Evolutionary conservation across 495 filamentous ascomycete genomes (phyloP).

Genomic region (Aspergillus wentii): DNA sequence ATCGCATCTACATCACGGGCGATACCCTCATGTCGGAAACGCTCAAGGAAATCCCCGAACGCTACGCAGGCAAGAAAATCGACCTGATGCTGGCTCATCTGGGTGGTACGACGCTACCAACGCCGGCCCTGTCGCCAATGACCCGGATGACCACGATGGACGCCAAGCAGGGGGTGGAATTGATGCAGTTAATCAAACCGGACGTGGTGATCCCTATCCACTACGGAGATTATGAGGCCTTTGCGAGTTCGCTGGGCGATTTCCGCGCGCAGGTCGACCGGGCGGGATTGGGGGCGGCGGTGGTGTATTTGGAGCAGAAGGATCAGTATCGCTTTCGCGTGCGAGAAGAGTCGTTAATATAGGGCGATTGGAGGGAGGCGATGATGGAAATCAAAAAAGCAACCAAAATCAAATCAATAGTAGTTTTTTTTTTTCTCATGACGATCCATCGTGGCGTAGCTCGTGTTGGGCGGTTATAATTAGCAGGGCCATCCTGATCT

Average conservation of each 20-base stretch:
- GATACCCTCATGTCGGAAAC: constrained; percentile 66
- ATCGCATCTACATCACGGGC: constrained; percentile 68
- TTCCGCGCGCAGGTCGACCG: constrained; percentile 52
- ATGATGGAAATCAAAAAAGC: no score
- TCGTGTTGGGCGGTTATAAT: no score
- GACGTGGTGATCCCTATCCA: constrained; percentile 67
- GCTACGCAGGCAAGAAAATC: constrained; percentile 44
- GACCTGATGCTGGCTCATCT: constrained; percentile 67
- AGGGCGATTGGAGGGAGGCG: no score
- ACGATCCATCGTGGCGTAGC: no score
- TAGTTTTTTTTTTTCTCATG: no score
- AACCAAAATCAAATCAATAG: no score
- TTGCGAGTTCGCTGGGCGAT: constrained; percentile 54
- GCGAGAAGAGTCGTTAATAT: no score
- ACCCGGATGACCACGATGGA: constrained; percentile 80
- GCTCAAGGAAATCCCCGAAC: constrained; percentile 53
- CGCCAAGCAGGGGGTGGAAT: constrained; percentile 54
- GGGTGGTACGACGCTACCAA: constrained; percentile 61
- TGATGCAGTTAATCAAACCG: constrained; percentile 56
- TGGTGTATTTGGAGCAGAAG: constrained; percentile 59
- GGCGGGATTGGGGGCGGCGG: constrained; percentile 44
- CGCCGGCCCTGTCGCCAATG: constrained; percentile 47
- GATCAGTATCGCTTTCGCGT: constrained; percentile 58
- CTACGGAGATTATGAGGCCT: constrained; percentile 64
- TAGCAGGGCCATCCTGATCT: no score